Evolutionary conservation across 352 stramenopile species (phyloP), one percentile per base, ranked within the genome.

Genomic region (Globisporangium megalacanthum): DNA sequence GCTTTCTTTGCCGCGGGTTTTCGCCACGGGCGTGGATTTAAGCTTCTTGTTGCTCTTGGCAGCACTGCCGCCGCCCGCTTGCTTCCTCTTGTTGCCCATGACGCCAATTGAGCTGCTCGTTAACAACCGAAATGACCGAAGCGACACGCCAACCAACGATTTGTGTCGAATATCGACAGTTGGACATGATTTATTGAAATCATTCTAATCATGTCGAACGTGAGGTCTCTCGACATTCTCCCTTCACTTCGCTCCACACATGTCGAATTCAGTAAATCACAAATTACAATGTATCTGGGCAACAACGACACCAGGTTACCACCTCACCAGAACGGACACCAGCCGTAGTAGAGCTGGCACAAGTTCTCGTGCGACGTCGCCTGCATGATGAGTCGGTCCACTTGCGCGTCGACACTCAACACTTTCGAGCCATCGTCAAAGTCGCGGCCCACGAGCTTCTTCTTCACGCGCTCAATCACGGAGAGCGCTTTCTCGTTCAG

Each of bases 291-390:
- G 35, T 13, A 39, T 13, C 3, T 39, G 35, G 35, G 35, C 35
- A 39, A 39, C 10, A 39, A 39, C 35, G 10, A 39, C 25, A 31
- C 44, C 35, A 39, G 7, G 35, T n/a, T n/a, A n/a, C 6, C n/a
- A 48, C 42, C 19, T 49, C 44, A 95, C 86, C 86, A 95, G 64
- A 95, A 95, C 33, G 86, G 86, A 70, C 83, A 99, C 97, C 97
- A 99, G 42, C 98, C 98, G 68, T 99, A 97, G 69, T 99, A 99
- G 15, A 98, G 72, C 68, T 99, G 97, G 62, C 94, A 98, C 19
- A 99, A 75, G 80, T 99, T 99, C 66, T 99, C 96, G 58, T 97
- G 95, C 11, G 93, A 98, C 1, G 97, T 99, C 44, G 97, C 97
- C 70, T 99, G 96, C 49, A 96, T 75, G 72, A 99, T 99, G 52